These are phyloP conservation scores for Allium sativum DNA, from an alignment of 106 monocot species.

Conservation along the genomic window DNA sequence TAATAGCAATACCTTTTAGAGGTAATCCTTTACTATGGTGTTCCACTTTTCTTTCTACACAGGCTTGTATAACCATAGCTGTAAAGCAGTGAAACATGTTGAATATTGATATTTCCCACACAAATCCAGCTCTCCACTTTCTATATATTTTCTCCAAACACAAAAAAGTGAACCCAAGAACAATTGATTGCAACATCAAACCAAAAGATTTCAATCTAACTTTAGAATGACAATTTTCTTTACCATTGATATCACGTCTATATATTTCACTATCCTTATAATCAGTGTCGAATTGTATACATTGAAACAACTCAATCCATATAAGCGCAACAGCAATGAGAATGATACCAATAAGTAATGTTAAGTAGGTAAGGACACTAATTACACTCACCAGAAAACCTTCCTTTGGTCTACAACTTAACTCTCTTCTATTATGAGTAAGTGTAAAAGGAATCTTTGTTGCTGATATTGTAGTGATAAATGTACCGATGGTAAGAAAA, in stretches of 20 bases:
- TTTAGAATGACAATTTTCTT: conserved; percentile 50
- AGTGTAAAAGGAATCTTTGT: conserved; percentile 39
- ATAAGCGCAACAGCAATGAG: conserved; percentile 65
- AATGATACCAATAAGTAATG: conserved; percentile 56
- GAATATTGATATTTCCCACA: conserved; percentile 77
- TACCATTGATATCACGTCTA: conserved; percentile 55
- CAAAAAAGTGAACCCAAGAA: conserved; percentile 78
- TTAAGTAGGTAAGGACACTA: conserved; percentile 56
- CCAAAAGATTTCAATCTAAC: conserved; percentile 85
- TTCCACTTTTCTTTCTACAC: conserved; percentile 35
- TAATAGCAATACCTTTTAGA: conserved; percentile 53
- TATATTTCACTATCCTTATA: conserved; percentile 96
- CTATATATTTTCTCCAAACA: conserved; percentile 59
- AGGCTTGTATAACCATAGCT: conserved; percentile 73
- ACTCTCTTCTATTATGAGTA: conserved; percentile 14
- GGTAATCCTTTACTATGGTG: conserved; percentile 39
- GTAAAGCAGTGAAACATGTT: conserved; percentile 63
- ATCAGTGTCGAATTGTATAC: conserved; percentile 80
- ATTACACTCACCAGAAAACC: conserved; percentile 81
- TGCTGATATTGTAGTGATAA: conserved; percentile 46
- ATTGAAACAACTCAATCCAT: conserved; percentile 88
- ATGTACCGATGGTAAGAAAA: conserved; percentile 57
- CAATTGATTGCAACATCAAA: conserved; percentile 78
- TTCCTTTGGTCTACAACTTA: conserved; percentile 20
- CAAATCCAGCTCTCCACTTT: conserved; percentile 83